phyloP scores from a whole-genome alignment of 306 rosid species.

The Dicorynia guianensis region DNA sequence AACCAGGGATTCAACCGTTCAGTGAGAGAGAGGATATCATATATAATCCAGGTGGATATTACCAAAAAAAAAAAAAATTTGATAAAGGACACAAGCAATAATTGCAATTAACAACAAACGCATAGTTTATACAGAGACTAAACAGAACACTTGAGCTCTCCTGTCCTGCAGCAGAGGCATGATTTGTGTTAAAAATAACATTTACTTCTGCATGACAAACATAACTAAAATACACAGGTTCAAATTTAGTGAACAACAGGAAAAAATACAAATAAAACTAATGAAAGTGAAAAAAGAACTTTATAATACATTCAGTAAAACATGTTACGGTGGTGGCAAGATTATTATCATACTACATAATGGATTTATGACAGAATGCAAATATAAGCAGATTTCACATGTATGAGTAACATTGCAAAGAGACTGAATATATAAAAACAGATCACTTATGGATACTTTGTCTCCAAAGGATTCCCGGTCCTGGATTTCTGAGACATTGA shows the following conservation, averaged over 20 bases:
- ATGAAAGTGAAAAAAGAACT: background rate
- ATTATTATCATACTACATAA: constrained; percentile 5
- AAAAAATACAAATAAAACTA: constrained; percentile 1
- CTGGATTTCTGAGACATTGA: constrained; percentile 74
- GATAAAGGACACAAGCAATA: constrained; percentile 2
- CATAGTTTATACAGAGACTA: constrained; percentile 11
- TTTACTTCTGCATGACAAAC: constrained; percentile 99
- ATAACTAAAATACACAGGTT: constrained; percentile 56
- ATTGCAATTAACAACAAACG: constrained; percentile 8
- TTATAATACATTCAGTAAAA: background rate
- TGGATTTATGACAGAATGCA: constrained; percentile 2
- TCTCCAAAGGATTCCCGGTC: constrained; percentile 84
- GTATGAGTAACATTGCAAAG: background rate
- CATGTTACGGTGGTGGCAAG: constrained; percentile 1
- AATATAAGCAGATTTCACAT: background rate
- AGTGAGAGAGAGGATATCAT: no score
- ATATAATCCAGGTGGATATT: background rate
- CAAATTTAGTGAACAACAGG: constrained; percentile 15
- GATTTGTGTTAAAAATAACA: constrained; percentile 91
- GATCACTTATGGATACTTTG: constrained; percentile 87
- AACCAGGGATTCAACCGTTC: no score
- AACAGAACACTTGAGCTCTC: constrained; percentile 47
- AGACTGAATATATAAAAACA: constrained; percentile 22
- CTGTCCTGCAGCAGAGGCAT: constrained; percentile 98
- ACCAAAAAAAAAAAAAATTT: constrained; percentile 6